A percentile compares a stretch with the other conserved stretches of the same genome.
Evolutionary conservation across 1,284 basidiomycete species (phyloP).

Genomic region (Cryptococcus sp.): DNA sequence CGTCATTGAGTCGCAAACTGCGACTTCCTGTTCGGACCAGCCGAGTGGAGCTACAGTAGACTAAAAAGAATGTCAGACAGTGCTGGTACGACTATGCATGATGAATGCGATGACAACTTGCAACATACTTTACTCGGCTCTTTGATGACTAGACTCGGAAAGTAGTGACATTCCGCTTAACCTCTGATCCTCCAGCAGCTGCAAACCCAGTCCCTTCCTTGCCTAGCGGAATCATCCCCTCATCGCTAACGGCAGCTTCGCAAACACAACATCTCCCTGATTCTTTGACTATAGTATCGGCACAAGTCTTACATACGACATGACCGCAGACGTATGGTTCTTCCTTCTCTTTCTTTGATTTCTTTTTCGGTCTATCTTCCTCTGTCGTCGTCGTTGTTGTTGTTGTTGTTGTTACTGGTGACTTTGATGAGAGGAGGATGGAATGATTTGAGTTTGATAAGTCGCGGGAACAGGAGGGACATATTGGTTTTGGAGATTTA

Average conservation of each 20-base stretch:
- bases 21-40: no score
- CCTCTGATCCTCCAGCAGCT: conserved; percentile 83
- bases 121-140: no score
- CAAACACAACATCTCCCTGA: conserved; percentile 75
- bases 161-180: conserved; percentile 31
- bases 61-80: no score
- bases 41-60: no score
- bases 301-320: conserved; percentile 80
- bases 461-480: conserved; percentile 80
- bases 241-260: conserved; percentile 52
- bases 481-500: conserved; percentile 58
- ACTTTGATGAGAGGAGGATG: conserved; percentile 53
- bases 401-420: conserved; percentile 11
- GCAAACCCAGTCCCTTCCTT: conserved; percentile 88
- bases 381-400: conserved; percentile 4
- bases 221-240: conserved; percentile 51
- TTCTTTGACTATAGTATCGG: conserved; percentile 70
- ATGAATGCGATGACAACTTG: no score
- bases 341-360: conserved; percentile 36
- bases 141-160: conserved; percentile 41
- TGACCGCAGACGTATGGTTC: conserved; percentile 60
- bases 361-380: conserved; percentile 25
- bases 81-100: no score
- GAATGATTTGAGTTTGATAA: conserved; percentile 72
- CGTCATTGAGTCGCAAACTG: no score